Percentiles rank a stretch among this genome's conserved stretches.
Conservation (phyloP, 441 rosid genomes). For the Jatropha podagrica region DNA sequence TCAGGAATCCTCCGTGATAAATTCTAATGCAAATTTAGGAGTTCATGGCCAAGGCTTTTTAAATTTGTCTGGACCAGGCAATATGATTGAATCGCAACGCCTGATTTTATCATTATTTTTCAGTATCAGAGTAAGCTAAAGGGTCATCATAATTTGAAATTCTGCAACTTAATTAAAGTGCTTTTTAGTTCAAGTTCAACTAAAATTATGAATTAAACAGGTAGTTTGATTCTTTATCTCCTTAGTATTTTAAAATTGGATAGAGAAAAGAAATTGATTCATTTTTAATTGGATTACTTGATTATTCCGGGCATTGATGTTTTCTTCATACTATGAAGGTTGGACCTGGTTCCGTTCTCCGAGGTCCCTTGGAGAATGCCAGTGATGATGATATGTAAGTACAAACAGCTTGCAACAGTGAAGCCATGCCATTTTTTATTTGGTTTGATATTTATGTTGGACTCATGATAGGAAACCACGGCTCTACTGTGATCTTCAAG, state of each 20-base stretch:
- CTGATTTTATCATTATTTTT: conserved; percentile 74
- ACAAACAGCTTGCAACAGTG: conserved; percentile 8
- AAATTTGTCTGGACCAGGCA: conserved; percentile 80
- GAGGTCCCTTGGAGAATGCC: conserved; percentile 77
- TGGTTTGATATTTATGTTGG: conserved; percentile 26
- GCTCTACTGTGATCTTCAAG: conserved; percentile 73
- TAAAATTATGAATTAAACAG: neutral
- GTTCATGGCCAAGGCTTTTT: conserved; percentile 87
- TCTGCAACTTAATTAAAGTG: neutral
- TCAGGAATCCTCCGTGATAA: conserved; percentile 88
- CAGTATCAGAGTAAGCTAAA: conserved; percentile 66
- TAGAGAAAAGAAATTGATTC: conserved; percentile 2
- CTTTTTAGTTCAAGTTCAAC: neutral
- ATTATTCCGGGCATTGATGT: conserved; percentile 17
- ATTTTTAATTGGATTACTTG: neutral
- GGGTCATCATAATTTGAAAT: conserved; percentile 17
- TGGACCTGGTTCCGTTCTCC: conserved; percentile 77
- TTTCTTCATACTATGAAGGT: conserved; percentile 49
- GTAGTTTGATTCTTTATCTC: neutral
- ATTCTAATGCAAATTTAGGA: conserved; percentile 89
- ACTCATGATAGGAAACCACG: conserved; percentile 55
- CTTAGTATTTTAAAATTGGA: neutral
- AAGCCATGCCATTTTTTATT: conserved; percentile 14
- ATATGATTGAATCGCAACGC: conserved; percentile 82
- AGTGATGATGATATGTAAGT: conserved; percentile 78